Percentiles rank a stretch among this genome's conserved stretches.
These are phyloP conservation scores for Polychaeton citri DNA, from an alignment of 2,329 filamentous ascomycete species.

Conservation along the genomic window DNA sequence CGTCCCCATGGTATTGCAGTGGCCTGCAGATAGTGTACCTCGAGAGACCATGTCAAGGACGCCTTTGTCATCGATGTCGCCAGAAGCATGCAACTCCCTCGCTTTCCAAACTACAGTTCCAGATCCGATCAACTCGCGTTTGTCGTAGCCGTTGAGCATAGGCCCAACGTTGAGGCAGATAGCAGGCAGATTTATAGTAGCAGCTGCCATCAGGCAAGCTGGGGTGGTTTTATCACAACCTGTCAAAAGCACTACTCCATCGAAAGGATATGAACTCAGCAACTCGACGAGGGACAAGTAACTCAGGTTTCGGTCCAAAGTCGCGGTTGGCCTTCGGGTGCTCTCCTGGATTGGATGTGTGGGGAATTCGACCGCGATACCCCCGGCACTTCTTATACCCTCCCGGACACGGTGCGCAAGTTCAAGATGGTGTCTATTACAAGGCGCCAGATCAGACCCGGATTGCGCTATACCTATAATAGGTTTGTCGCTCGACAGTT, in stretches of 20 bases:
- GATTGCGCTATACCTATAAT: slow-evolving; percentile 20
- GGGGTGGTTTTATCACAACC: slow-evolving; percentile 21
- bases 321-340: slow-evolving; percentile 16
- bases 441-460: slow-evolving; percentile 18
- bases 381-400: slow-evolving; percentile 16
- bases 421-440: slow-evolving; percentile 17
- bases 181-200: slow-evolving; percentile 17
- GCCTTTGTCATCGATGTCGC: slow-evolving; percentile 15
- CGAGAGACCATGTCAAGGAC: slow-evolving; percentile 15
- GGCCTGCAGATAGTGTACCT: slow-evolving; percentile 16
- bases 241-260: slow-evolving; percentile 17
- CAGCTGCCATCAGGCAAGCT: slow-evolving; percentile 18
- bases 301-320: slow-evolving; percentile 16
- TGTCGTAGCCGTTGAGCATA: slow-evolving; percentile 18
- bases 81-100: slow-evolving; percentile 15
- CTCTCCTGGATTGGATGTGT: slow-evolving; percentile 20
- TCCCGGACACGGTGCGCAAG: slow-evolving; percentile 17
- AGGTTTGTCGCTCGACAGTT: slow-evolving; percentile 15
- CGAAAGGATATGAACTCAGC: slow-evolving; percentile 18
- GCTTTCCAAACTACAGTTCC: slow-evolving; percentile 20
- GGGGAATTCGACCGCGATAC: slow-evolving; percentile 19
- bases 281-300: slow-evolving; percentile 18
- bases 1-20: slow-evolving; percentile 21
- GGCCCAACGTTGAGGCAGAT: slow-evolving; percentile 20
- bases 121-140: slow-evolving; percentile 12